phyloP scores from a whole-genome alignment of 1,139 yeast species.

The Hansenula sp. region DNA sequence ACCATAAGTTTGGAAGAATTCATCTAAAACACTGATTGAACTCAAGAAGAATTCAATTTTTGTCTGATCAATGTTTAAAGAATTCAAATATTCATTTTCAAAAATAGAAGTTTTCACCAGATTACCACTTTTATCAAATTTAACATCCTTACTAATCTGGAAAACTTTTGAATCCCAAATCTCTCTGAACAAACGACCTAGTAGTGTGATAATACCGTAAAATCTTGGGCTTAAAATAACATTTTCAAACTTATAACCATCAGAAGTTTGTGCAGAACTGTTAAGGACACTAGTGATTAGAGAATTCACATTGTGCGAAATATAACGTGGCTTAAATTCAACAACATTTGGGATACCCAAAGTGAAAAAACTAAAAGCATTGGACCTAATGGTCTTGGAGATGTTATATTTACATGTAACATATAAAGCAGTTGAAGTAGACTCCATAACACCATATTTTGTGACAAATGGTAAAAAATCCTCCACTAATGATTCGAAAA shows the following conservation, averaged over 20 bases:
- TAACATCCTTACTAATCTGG: conserved; percentile 38
- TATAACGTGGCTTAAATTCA: conserved; percentile 32
- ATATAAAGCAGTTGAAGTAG: conserved; percentile 83
- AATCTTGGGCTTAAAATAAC: conserved; percentile 89
- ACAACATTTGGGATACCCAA: conserved; percentile 34
- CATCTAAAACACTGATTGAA: conserved; percentile 51
- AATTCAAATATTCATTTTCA: conserved; percentile 23
- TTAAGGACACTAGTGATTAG: conserved; percentile 8
- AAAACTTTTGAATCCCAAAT: conserved; percentile 78
- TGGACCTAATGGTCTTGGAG: conserved; percentile 43
- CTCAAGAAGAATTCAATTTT: conserved; percentile 67
- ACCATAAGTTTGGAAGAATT: conserved; percentile 53
- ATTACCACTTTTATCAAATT: conserved; percentile 35
- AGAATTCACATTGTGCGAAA: conserved; percentile 4
- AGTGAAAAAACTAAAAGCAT: conserved; percentile 34
- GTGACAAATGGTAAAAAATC: conserved; percentile 49
- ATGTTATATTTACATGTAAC: conserved; percentile 73
- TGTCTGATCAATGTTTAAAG: conserved; percentile 38
- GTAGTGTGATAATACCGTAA: conserved; percentile 81
- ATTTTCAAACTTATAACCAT: conserved; percentile 44
- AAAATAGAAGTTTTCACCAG: conserved; percentile 24
- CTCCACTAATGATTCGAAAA: conserved; percentile 65
- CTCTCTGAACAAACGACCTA: conserved; percentile 74
- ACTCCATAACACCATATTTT: conserved; percentile 65
- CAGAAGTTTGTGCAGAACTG: conserved; percentile 1